Base-by-base conservation (phyloP, 2,329 filamentous ascomycete genomes). In the Colletotrichum sp. region DNA sequence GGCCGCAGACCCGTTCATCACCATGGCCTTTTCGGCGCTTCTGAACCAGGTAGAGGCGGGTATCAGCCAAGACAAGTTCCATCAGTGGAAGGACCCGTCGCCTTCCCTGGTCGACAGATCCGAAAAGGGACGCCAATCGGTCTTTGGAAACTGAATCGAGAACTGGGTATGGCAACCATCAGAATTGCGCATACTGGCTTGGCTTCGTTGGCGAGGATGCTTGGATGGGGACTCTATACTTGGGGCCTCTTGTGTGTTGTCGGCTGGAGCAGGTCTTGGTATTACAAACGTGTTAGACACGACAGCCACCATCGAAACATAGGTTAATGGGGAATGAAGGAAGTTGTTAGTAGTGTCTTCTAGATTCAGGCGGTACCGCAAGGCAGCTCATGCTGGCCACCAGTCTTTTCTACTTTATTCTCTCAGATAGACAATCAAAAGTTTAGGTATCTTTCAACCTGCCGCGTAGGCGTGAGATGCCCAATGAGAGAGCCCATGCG, bases 1-100 rank as follows among this genome's bases (percentile, higher is more conserved):
- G 65, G 85, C 88, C 69, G 82, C 84, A 13, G 80, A 82, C 15
- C 86, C 87, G 3, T 81, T 90, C 13, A 69, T 90, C 12, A 85
- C 83, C 65, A 85, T 89, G 84, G 81, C 83, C 5, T 84, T 86
- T 72, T 82, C 80, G 24, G 81, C 81, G 6, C 74, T 87, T 13
- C n/a, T 76, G 26, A 70, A 64, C 39, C 64, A 76, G 39, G 36
- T 73, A 28, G 76, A 77, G 39, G 73, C 34, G 68, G 70, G 63
- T 13, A 57, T 59, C 55, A 52, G 49, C 18, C 44, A 36, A 12
- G 60, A 26, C 16, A 30, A 18, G 12, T 76, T 69, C 30, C 24
- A 65, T 28, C 68, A 68, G 30, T 76, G 63, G 68, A 57, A 57
- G 34, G 63, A 77, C 28, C 73, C 69, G 21, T 69, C 52, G n/a